These are phyloP conservation scores for Leccinum sublutescens DNA, from an alignment of 768 basidiomycete genomes.

Conservation along the genomic window DNA sequence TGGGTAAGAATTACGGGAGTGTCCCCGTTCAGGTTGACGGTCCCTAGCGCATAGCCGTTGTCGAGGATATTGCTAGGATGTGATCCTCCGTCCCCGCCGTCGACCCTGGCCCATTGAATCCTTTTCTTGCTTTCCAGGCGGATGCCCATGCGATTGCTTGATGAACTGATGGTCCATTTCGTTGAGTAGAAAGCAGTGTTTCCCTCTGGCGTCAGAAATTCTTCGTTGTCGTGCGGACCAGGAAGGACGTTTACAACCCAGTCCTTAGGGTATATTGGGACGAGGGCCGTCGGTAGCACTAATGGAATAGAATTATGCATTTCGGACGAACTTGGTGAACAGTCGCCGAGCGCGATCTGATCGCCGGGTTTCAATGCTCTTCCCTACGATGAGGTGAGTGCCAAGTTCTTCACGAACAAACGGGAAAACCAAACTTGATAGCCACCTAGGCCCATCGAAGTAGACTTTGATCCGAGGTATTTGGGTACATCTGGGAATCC, in stretches of 20 bases:
- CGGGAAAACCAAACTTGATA: constrained; percentile 38
- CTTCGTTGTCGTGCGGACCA: constrained; percentile 62
- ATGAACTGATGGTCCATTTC: constrained; percentile 50
- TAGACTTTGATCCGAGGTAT: constrained; percentile 65
- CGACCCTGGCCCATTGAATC: constrained; percentile 53
- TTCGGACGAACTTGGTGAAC: constrained; percentile 24
- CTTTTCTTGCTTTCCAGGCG: constrained; percentile 46
- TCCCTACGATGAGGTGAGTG: constrained; percentile 37
- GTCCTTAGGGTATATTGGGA: constrained; percentile 46
- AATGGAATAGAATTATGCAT: background rate
- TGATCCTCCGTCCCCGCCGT: constrained; percentile 65
- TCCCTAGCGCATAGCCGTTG: constrained; percentile 54
- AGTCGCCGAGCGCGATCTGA: constrained; percentile 41
- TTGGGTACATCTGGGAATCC: constrained; percentile 56
- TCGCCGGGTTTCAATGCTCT: constrained; percentile 52
- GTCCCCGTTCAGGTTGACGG: constrained; percentile 65
- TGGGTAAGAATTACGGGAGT: constrained; percentile 63
- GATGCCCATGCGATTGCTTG: constrained; percentile 64
- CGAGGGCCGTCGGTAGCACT: constrained; percentile 27
- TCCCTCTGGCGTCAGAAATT: constrained; percentile 51
- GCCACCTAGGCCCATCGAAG: constrained; percentile 60
- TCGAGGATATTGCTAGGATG: constrained; percentile 70
- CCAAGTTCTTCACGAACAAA: background rate
- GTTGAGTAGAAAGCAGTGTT: constrained; percentile 50
- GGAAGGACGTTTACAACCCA: constrained; percentile 56